Conservation (phyloP, 225 moss, liverwort and hornwort genomes). For the Pseudoscleropodium purum region DNA sequence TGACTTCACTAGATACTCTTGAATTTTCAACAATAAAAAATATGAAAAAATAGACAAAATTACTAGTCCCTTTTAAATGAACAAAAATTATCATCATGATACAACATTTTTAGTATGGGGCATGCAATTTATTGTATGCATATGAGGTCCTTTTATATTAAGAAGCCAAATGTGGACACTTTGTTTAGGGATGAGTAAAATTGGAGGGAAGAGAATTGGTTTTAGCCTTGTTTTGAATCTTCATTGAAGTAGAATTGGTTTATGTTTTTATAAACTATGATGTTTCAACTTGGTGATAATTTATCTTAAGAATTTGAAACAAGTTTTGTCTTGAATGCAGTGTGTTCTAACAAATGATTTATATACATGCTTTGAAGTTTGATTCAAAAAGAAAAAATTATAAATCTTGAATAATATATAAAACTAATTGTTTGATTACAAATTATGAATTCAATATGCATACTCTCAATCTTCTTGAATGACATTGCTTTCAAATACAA, state of each 20-base stretch:
- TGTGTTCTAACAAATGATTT: neutral
- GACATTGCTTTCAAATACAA: too few species aligned
- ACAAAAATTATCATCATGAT: neutral
- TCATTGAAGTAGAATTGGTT: neutral
- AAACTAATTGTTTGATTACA: neutral
- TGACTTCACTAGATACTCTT: too few species aligned
- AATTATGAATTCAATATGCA: neutral
- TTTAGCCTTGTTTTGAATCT: neutral
- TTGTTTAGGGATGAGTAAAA: fast-evolving
- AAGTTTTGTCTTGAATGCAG: neutral
- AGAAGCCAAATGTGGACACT: neutral
- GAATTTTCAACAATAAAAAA: too few species aligned
- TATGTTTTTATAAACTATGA: neutral
- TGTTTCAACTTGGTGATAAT: neutral
- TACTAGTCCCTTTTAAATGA: fast-evolving
- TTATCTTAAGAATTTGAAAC: neutral
- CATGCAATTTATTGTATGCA: neutral
- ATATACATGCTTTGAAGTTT: neutral
- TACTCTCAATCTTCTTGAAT: neutral
- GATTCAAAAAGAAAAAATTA: neutral
- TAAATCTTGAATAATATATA: neutral
- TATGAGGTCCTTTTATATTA: neutral
- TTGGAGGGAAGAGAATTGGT: fast-evolving
- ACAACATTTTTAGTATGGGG: neutral
- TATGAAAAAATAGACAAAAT: fast-evolving